Evolutionary conservation across 192 early-diverging fungal species (phyloP).

Genomic region (Mortierella alpina): DNA sequence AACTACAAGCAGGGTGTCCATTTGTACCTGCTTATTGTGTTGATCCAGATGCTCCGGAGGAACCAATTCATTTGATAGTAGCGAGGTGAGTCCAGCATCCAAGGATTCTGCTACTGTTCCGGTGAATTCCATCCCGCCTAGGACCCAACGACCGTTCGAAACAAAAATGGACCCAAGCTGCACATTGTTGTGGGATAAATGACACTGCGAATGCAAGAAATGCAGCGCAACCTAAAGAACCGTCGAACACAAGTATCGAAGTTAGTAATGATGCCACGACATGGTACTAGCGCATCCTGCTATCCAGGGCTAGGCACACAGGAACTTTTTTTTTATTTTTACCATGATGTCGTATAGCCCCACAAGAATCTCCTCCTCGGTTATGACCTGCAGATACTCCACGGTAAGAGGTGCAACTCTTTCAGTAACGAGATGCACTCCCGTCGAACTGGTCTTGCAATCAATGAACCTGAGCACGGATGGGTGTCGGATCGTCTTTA

Average conservation of each 20-base stretch:
- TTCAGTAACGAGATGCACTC: constrained; percentile 49
- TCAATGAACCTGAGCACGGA: constrained; percentile 52
- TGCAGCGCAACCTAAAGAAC: constrained; percentile 37
- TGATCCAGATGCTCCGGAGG: constrained; percentile 37
- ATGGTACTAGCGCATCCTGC: not conserved
- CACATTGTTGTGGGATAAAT: constrained; percentile 49
- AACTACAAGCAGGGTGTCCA: not conserved
- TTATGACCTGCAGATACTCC: constrained; percentile 39
- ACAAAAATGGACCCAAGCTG: constrained; percentile 50
- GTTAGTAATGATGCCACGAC: not conserved
- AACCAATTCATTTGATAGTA: constrained; percentile 36
- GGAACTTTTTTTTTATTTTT: not conserved
- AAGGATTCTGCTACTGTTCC: constrained; percentile 39
- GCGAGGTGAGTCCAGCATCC: constrained; percentile 27
- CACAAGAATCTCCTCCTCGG: constrained; percentile 48
- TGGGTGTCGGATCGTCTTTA: constrained; percentile 50
- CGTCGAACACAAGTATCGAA: not conserved
- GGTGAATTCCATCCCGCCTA: constrained; percentile 50
- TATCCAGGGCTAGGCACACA: not conserved
- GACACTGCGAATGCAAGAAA: constrained; percentile 53
- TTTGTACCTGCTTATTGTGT: constrained; percentile 4
- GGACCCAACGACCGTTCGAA: constrained; percentile 48
- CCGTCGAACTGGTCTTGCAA: constrained; percentile 40
- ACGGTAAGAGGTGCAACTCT: constrained; percentile 34
- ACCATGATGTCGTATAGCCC: constrained; percentile 53